Conservation (phyloP, 2,329 filamentous ascomycete genomes). For the Fusarium pseudonygamai region DNA sequence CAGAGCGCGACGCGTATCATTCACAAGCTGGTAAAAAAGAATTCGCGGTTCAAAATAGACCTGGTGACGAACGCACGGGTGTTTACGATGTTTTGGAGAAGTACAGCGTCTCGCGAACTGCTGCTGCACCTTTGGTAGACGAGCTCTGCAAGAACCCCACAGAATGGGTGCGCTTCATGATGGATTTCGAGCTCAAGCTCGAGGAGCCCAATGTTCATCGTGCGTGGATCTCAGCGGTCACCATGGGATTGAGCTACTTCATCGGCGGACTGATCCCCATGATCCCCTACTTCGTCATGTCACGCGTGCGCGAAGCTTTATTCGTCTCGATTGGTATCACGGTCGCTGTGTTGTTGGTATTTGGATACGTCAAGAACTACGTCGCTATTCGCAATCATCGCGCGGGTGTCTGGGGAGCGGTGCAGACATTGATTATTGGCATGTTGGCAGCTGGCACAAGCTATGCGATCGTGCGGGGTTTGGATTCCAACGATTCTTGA, state of each 20-base stretch:
- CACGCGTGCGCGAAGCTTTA: constrained; percentile 58
- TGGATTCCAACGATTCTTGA: constrained; percentile 52
- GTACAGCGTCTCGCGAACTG: constrained; percentile 58
- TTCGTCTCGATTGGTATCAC: constrained; percentile 69
- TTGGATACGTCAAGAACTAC: constrained; percentile 73
- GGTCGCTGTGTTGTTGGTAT: constrained; percentile 66
- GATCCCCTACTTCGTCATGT: constrained; percentile 72
- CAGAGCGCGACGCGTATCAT: constrained; percentile 62
- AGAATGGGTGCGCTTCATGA: constrained; percentile 66
- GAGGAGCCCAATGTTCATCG: constrained; percentile 55
- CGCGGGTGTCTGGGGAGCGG: constrained; percentile 66
- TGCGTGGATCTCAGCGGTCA: constrained; percentile 67
- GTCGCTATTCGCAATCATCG: constrained; percentile 61
- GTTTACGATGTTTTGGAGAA: constrained; percentile 61
- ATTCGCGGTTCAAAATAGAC: constrained; percentile 53
- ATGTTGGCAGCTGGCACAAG: constrained; percentile 72
- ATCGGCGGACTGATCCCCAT: constrained; percentile 76
- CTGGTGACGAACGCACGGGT: constrained; percentile 57
- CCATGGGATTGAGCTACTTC: constrained; percentile 75
- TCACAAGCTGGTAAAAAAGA: constrained; percentile 59
- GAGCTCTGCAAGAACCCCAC: constrained; percentile 59
- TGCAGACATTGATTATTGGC: constrained; percentile 73
- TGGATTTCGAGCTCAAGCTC: constrained; percentile 65
- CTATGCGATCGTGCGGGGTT: constrained; percentile 68
- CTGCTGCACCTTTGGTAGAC: constrained; percentile 58